Conservation (phyloP, 495 filamentous ascomycete genomes). For the Aspergillus cristatus region DNA sequence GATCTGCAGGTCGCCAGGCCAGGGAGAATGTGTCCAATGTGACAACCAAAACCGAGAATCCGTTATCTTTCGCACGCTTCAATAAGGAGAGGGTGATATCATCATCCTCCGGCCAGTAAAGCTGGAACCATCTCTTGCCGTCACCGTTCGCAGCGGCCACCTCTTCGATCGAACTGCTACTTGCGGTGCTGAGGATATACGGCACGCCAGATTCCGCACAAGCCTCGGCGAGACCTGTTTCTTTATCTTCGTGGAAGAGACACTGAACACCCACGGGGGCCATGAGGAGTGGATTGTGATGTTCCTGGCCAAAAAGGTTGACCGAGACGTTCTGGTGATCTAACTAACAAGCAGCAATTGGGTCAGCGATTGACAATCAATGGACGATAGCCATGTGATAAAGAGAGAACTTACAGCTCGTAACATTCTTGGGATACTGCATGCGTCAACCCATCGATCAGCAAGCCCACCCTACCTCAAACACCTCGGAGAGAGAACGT, state of each 20-base stretch:
- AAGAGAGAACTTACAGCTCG: conserved; percentile 17
- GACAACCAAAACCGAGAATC: conserved; percentile 37
- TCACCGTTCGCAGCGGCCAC: conserved; percentile 34
- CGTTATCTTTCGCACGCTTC: conserved; percentile 47
- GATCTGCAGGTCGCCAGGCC: conserved; percentile 51
- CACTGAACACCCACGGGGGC: conserved; percentile 51
- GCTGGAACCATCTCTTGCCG: conserved; percentile 51
- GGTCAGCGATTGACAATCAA: not conserved
- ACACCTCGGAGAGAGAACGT: conserved; percentile 4
- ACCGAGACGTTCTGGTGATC: conserved; percentile 42
- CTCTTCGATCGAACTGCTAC: conserved; percentile 47
- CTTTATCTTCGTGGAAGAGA: conserved; percentile 48
- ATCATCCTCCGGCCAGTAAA: conserved; percentile 58
- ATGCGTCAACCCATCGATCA: not conserved
- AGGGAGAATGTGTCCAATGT: conserved; percentile 35
- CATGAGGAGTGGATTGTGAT: conserved; percentile 43
- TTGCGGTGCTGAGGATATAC: conserved; percentile 49
- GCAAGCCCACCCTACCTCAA: not conserved
- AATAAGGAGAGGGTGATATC: conserved; percentile 52
- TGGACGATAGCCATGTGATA: no score
- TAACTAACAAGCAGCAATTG: conserved; percentile 6
- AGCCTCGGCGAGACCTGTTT: conserved; percentile 42
- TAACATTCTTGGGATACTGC: conserved; percentile 35
- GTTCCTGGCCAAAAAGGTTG: conserved; percentile 48
- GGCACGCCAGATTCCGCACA: conserved; percentile 44